Conservation (phyloP, 2,329 filamentous ascomycete genomes). For the Acrodontium crateriforme region DNA sequence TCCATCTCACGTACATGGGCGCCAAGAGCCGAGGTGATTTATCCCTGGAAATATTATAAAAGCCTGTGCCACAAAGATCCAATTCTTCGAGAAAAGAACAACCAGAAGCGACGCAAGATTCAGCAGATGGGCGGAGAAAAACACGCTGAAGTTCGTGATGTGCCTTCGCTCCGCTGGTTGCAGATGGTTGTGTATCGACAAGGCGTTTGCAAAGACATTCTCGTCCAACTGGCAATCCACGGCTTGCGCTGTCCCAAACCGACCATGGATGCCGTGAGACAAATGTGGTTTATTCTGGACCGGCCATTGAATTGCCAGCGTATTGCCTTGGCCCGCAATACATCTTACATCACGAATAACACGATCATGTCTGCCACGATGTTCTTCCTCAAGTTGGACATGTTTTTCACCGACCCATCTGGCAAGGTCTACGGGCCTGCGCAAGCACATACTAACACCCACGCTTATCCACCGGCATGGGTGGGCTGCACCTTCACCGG, state of each 20-base stretch:
- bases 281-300: conserved; percentile 64
- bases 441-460: conserved; percentile 4
- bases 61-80: conserved; percentile 48
- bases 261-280: conserved; percentile 28
- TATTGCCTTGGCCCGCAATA: conserved; percentile 39
- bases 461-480: conserved; percentile 2
- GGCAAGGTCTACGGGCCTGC: conserved; percentile 12
- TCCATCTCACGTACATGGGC: conserved; percentile 41
- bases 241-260: conserved; percentile 34
- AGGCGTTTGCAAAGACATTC: conserved; percentile 44
- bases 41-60: conserved; percentile 47
- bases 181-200: conserved; percentile 50
- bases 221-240: conserved; percentile 44
- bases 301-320: conserved; percentile 44
- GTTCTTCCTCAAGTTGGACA: conserved; percentile 58
- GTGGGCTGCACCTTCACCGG: conserved; percentile 18
- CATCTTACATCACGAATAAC: conserved; percentile 39
- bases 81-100: conserved; percentile 12
- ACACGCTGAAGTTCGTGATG: conserved; percentile 28
- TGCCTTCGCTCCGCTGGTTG: conserved; percentile 55
- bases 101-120: conserved; percentile 1
- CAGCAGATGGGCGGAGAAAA: conserved; percentile 3
- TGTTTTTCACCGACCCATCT: conserved; percentile 53
- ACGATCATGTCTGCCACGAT: conserved; percentile 50
- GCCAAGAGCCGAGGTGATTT: conserved; percentile 43